Evolutionary conservation across 192 early-diverging fungal genomes (phyloP).

Genomic region (Linnemannia hyalina): DNA sequence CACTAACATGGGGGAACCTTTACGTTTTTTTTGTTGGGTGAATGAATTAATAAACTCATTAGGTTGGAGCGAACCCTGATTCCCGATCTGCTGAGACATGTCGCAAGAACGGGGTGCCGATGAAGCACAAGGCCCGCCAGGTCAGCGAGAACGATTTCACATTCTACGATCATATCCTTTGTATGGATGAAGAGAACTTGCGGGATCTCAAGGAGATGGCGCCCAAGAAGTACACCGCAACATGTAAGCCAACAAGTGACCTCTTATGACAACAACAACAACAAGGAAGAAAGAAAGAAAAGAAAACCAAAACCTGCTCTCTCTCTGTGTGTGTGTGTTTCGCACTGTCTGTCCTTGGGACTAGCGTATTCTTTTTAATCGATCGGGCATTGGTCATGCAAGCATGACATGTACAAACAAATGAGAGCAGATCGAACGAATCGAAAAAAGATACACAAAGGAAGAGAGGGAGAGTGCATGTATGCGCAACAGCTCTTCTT

Average conservation of each 20-base stretch:
- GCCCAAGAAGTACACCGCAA: slow-evolving; percentile 48
- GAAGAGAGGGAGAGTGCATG: background rate
- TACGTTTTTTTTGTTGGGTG: slow-evolving; percentile 11
- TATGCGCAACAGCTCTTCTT: background rate
- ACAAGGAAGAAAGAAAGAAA: background rate
- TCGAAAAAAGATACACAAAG: no score
- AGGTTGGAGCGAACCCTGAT: slow-evolving; percentile 81
- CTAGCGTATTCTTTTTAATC: slow-evolving; percentile 12
- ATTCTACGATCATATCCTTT: slow-evolving; percentile 88
- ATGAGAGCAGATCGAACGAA: slow-evolving; percentile 1
- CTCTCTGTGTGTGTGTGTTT: no score
- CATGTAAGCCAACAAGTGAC: slow-evolving; percentile 20
- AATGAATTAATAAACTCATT: background rate
- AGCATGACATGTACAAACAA: background rate
- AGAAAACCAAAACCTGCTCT: background rate
- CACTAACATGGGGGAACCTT: background rate
- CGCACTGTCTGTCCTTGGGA: slow-evolving; percentile 5
- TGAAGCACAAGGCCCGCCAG: slow-evolving; percentile 82
- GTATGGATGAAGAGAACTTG: slow-evolving; percentile 92
- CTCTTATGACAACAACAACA: background rate
- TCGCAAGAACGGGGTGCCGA: slow-evolving; percentile 74
- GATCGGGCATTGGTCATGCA: background rate
- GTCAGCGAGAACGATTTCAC: slow-evolving; percentile 74
- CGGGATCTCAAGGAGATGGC: slow-evolving; percentile 64
- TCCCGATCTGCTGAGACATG: slow-evolving; percentile 76